These are phyloP conservation scores for Euphorbia schlechtendalii DNA, from an alignment of 441 rosid genomes.

Conservation along the genomic window DNA sequence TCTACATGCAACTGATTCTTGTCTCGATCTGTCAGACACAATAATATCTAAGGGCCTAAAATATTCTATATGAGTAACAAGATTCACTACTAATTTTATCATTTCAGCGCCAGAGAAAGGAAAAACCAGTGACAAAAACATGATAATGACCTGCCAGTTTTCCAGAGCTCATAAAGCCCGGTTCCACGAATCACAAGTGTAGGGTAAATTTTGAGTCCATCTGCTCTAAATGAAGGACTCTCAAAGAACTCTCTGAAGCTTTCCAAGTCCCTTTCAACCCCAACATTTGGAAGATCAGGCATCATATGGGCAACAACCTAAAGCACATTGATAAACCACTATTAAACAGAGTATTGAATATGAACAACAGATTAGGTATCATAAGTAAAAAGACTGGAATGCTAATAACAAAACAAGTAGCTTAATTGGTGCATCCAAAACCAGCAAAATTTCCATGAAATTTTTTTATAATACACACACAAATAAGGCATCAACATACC, in stretches of 20 bases:
- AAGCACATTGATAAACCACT: slow-evolving; percentile 16
- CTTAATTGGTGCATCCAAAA: slow-evolving; percentile 3
- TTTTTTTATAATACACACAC: background rate
- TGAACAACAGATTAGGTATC: slow-evolving; percentile 14
- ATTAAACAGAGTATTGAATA: slow-evolving; percentile 27
- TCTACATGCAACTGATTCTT: background rate
- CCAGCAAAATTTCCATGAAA: background rate
- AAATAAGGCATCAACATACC: slow-evolving; percentile 34
- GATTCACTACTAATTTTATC: background rate
- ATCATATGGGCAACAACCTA: slow-evolving; percentile 99
- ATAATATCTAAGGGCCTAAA: background rate
- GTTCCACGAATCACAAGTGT: slow-evolving; percentile 98
- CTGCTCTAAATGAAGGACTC: slow-evolving; percentile 92
- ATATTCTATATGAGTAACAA: background rate
- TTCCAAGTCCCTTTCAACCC: slow-evolving; percentile 96
- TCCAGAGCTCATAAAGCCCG: slow-evolving; percentile 98
- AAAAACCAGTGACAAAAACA: background rate
- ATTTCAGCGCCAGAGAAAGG: background rate
- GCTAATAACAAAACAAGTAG: slow-evolving; percentile 3
- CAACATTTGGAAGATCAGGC: slow-evolving; percentile 99
- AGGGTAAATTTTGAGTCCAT: slow-evolving; percentile 97
- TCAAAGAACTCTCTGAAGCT: slow-evolving; percentile 94
- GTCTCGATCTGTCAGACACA: background rate
- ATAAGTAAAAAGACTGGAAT: slow-evolving; percentile 11
- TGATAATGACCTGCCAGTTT: slow-evolving; percentile 76